Conservation (phyloP, 2,329 filamentous ascomycete genomes). For the Passalora sequoiae region DNA sequence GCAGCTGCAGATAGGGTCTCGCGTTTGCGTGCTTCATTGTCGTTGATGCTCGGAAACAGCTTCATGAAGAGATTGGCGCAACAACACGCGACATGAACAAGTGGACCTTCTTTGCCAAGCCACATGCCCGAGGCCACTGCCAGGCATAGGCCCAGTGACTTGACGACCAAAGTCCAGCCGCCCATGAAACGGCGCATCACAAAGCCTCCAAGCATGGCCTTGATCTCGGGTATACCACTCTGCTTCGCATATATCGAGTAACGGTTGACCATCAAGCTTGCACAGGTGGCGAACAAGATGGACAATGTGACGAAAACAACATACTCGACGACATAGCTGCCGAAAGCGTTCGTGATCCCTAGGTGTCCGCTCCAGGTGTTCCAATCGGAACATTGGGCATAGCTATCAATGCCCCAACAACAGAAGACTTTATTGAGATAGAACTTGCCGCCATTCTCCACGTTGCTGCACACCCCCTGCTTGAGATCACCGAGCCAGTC, state of each 20-base stretch:
- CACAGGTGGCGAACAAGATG: slow-evolving; percentile 74
- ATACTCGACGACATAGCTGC: slow-evolving; percentile 79
- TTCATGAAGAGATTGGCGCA: slow-evolving; percentile 94
- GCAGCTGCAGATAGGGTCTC: slow-evolving; percentile 90
- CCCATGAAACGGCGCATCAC: slow-evolving; percentile 85
- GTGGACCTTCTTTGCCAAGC: slow-evolving; percentile 90
- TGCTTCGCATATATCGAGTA: slow-evolving; percentile 88
- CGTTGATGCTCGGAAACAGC: slow-evolving; percentile 71
- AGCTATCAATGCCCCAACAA: slow-evolving; percentile 81
- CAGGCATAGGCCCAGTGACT: slow-evolving; percentile 82
- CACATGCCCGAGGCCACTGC: slow-evolving; percentile 92
- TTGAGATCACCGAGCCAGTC: slow-evolving; percentile 95
- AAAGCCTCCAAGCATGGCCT: slow-evolving; percentile 90
- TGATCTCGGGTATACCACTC: slow-evolving; percentile 96
- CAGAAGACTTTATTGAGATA: slow-evolving; percentile 90
- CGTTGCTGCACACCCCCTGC: slow-evolving; percentile 74
- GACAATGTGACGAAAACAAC: slow-evolving; percentile 81
- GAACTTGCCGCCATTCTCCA: slow-evolving; percentile 71
- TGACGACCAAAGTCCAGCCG: slow-evolving; percentile 80
- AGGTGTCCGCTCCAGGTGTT: slow-evolving; percentile 74
- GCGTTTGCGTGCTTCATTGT: slow-evolving; percentile 89
- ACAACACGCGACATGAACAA: slow-evolving; percentile 95
- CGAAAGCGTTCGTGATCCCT: slow-evolving; percentile 59
- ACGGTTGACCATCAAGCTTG: slow-evolving; percentile 72
- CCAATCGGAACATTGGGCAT: slow-evolving; percentile 81